Evolutionary conservation across 1,139 yeast species (phyloP).

Genomic region (Hansenula lynferdii): DNA sequence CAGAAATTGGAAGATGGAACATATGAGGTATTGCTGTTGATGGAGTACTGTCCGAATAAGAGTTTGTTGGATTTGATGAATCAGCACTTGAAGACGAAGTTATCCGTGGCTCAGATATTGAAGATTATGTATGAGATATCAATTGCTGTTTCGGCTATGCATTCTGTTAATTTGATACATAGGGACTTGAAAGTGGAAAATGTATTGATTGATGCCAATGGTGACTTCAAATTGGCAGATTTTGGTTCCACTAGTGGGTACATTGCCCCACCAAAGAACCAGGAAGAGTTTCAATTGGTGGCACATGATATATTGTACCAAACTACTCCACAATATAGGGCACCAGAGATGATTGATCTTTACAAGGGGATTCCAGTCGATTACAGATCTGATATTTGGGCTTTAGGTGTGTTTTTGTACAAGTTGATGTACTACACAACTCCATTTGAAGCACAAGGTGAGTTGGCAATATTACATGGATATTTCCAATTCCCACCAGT

Average conservation of each 20-base stretch:
- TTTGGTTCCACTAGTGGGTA: conserved; percentile 69
- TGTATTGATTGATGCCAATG: conserved; percentile 54
- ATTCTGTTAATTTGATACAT: conserved; percentile 56
- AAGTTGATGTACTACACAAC: conserved; percentile 77
- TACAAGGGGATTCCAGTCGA: conserved; percentile 64
- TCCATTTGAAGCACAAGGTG: conserved; percentile 74
- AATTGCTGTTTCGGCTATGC: conserved; percentile 71
- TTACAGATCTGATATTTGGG: conserved; percentile 82
- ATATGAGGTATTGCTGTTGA: conserved; percentile 69
- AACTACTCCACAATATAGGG: conserved; percentile 78
- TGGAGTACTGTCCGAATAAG: conserved; percentile 75
- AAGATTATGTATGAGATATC: conserved; percentile 64
- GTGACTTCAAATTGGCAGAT: conserved; percentile 65
- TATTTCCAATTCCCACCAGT: conserved; percentile 52
- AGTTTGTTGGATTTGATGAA: conserved; percentile 76
- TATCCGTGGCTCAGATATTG: conserved; percentile 57
- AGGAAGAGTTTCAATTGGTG: conserved; percentile 53
- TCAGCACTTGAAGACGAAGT: conserved; percentile 56
- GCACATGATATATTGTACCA: conserved; percentile 68
- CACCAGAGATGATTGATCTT: conserved; percentile 81
- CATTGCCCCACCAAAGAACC: conserved; percentile 59
- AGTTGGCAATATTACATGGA: conserved; percentile 66
- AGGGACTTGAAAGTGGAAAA: conserved; percentile 79
- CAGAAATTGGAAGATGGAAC: conserved; percentile 44
- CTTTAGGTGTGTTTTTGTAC: conserved; percentile 72